Base-by-base conservation (phyloP, 345 rosid genomes). In the Lepidium didymum region DNA sequence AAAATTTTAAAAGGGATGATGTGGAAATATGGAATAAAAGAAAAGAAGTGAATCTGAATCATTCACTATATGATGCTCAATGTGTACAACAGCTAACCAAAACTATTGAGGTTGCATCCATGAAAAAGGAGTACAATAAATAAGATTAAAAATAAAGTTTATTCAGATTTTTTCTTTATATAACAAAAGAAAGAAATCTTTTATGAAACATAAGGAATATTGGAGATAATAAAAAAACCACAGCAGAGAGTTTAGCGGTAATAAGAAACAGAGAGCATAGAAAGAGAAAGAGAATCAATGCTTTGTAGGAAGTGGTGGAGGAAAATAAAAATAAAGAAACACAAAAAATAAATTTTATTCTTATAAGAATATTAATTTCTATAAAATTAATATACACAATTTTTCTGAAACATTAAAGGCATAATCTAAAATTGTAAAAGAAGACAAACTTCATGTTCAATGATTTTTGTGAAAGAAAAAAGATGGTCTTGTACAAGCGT, bases 361-460 rank as follows among this genome's bases (percentile, higher is more conserved):
- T n/a, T 50, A 49, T 8, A 56, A 47, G 64, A 53, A 68, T 74
- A 68, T 59, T 59, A 41, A 13, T 58, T 25, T 64, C 6, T 42
- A 66, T 31, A 56, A 16, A 18, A 50, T n/a, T 33, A 50, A 11
- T 19, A 42, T 7, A 50, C 14, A 50, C 33, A 80, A 70, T 77
- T 85, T 83, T 83, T 69, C 88, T 77, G 72, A 75, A 85, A 80
- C 84, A 82, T 64, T 21, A 67, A 78, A 71, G 74, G 81, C 82
- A 87, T 75, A 80, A 79, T 68, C 85, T 77, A 73, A 55, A 69
- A 73, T 63, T 75, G 82, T 35, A 58, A 83, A 76, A 75, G 72
- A 77, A 74, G 70, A 68, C 40, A 62, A 76, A 74, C 10, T 67
- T 78, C 72, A 58, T 65, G 40, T 19, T 69, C 84, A 84, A 84